Percentiles rank a stretch among this genome's conserved stretches.
Evolutionary conservation across 2,329 filamentous ascomycete species (phyloP).

Genomic region (Nannizzia gypsea): DNA sequence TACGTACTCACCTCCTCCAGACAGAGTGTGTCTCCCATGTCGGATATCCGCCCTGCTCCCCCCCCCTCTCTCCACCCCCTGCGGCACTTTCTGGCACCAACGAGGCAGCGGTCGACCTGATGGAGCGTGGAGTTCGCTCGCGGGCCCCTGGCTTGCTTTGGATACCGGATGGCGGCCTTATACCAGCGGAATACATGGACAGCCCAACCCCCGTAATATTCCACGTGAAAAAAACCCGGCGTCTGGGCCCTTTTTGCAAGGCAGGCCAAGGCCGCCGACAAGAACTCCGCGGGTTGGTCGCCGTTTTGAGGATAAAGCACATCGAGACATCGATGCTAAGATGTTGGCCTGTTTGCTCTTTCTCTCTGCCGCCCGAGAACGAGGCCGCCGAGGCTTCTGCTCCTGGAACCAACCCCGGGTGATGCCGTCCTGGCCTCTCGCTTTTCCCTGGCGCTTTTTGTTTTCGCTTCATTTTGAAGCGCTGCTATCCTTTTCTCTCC

Average conservation of each 20-base stretch:
- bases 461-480: slow-evolving; percentile 2
- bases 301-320: too few relatives aligned
- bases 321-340: too few relatives aligned
- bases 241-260: background rate
- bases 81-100: background rate
- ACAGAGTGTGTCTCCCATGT: background rate
- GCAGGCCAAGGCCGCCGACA: background rate
- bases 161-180: background rate
- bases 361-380: background rate
- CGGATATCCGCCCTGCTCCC: background rate
- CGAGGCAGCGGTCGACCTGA: background rate
- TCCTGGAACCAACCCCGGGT: background rate
- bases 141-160: background rate
- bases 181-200: background rate
- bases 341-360: background rate
- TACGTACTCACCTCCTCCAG: background rate
- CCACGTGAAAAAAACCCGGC: background rate
- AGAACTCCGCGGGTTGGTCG: background rate
- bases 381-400: background rate
- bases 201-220: background rate
- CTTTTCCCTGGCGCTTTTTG: background rate
- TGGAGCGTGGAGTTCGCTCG: background rate
- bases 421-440: background rate
- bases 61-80: background rate
- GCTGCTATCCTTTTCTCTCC: background rate